Percentiles rank a stretch among this genome's conserved stretches.
These are phyloP conservation scores for Penicillium longicatenatum DNA, from an alignment of 495 filamentous ascomycete genomes.

Conservation along the genomic window DNA sequence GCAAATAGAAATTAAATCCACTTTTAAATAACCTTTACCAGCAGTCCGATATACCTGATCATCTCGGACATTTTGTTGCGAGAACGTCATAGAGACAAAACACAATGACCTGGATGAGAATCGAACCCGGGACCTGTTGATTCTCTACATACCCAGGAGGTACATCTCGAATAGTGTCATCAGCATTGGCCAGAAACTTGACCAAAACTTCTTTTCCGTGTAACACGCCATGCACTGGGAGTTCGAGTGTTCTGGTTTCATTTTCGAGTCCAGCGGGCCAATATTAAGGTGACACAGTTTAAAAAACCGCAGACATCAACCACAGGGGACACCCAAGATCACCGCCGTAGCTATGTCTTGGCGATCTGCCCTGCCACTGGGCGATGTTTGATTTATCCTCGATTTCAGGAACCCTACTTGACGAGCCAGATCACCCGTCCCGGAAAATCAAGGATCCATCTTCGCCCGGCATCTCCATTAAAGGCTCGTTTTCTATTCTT, in stretches of 20 bases:
- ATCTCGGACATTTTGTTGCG: neutral
- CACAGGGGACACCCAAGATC: too few relatives aligned
- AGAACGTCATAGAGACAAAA: neutral
- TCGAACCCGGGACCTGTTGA: neutral
- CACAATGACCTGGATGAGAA: neutral
- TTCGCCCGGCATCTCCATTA: too few relatives aligned
- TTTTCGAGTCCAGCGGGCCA: neutral
- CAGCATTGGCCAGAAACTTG: neutral
- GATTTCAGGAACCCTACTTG: too few relatives aligned
- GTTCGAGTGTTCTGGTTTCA: neutral
- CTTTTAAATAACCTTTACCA: neutral
- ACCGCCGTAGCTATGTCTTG: too few relatives aligned
- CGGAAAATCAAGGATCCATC: too few relatives aligned
- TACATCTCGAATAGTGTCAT: neutral
- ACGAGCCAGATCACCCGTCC: too few relatives aligned
- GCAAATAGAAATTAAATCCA: neutral
- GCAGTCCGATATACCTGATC: neutral
- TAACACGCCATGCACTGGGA: neutral
- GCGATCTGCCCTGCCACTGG: too few relatives aligned
- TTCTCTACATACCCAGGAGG: neutral
- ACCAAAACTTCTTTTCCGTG: neutral
- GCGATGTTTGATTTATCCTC: too few relatives aligned
- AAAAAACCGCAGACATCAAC: neutral
- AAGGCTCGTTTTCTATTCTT: too few relatives aligned
- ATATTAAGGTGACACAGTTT: constrained; percentile 3